phyloP scores from a whole-genome alignment of 1,139 yeast genomes.

The Yamadazyma mexicana region DNA sequence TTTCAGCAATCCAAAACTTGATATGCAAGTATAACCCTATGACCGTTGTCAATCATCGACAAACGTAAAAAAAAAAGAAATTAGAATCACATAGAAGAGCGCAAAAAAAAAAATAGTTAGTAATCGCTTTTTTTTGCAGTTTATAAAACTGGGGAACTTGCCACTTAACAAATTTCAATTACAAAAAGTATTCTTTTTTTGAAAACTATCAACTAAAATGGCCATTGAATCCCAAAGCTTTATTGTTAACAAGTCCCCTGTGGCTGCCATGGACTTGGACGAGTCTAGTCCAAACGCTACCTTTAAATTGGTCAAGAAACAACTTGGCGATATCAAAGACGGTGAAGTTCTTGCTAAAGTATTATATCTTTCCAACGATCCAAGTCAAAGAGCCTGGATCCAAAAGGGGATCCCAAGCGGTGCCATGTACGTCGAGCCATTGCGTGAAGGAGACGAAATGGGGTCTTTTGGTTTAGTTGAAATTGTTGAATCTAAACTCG shows the following conservation, averaged over 20 bases:
- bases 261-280: slow-evolving; percentile 16
- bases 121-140: too few relatives aligned
- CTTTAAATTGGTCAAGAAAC: slow-evolving; percentile 18
- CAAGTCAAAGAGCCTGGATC: slow-evolving; percentile 67
- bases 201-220: neutral
- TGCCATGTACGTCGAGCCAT: slow-evolving; percentile 49
- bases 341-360: slow-evolving; percentile 50
- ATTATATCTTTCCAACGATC: slow-evolving; percentile 60
- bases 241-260: slow-evolving; percentile 19
- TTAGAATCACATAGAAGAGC: too few relatives aligned
- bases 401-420: slow-evolving; percentile 38
- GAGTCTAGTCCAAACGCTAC: slow-evolving; percentile 21
- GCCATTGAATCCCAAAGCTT: slow-evolving; percentile 8
- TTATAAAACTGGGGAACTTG: too few relatives aligned
- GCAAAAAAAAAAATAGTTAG: too few relatives aligned
- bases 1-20: too few relatives aligned
- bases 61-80: too few relatives aligned
- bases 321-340: slow-evolving; percentile 25
- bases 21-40: too few relatives aligned
- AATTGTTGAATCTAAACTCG: slow-evolving; percentile 45
- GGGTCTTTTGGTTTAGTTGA: slow-evolving; percentile 52
- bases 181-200: too few relatives aligned
- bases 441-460: slow-evolving; percentile 48
- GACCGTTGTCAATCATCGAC: too few relatives aligned
- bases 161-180: too few relatives aligned